Base-by-base conservation (phyloP, 2,329 filamentous ascomycete species). In the Talaromyces sp. region DNA sequence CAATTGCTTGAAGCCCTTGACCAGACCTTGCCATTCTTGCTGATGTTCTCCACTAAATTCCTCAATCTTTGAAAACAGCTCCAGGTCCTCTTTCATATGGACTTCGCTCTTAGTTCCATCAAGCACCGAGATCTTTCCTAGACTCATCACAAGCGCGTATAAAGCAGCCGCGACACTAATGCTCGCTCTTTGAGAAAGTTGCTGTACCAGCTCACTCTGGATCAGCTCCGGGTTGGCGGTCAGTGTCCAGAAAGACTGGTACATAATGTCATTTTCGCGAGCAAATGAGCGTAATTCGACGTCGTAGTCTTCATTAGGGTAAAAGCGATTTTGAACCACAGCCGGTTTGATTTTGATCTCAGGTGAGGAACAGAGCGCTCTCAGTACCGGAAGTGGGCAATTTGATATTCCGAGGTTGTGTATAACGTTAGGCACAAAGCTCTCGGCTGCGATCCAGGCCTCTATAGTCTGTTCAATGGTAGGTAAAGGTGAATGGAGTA, bases 271-370 rank as follows among this genome's bases (percentile, higher is more conserved):
- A 13, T 84, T 77, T 43, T 84, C 78, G 5, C 72, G 73, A 70
- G 86, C 88, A 72, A 85, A 86, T 0, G 79, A 76, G 24, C 90
- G 84, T 16, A 93, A 75, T 0, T 79, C 77, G 0, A 79, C 77
- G 68, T 93, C 91, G 70, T 85, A 90, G 2, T 74, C 72, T 0
- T 86, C 89, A 2, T 79, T 76, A 1, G 79, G 76, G 72, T 89
- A 85, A 76, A 95, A 92, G 1, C 90, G 85, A 72, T 95, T 94
- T 78, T 95, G 91, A 5, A 93, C 88, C 1, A 93, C 84, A 1
- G 84, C 81, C 0, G 86, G 86, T 68, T 84, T 85, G 69, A 87
- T 72, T 0, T 70, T 76, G 3, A 80, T 79, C 19, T 78, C 70
- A 1, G 80, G 72, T 1, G 71, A 73, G 0, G 47, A 66, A 66